Conservation (phyloP, 176 grass and related monocot genomes). For the Hsuehochloa calcarea region DNA sequence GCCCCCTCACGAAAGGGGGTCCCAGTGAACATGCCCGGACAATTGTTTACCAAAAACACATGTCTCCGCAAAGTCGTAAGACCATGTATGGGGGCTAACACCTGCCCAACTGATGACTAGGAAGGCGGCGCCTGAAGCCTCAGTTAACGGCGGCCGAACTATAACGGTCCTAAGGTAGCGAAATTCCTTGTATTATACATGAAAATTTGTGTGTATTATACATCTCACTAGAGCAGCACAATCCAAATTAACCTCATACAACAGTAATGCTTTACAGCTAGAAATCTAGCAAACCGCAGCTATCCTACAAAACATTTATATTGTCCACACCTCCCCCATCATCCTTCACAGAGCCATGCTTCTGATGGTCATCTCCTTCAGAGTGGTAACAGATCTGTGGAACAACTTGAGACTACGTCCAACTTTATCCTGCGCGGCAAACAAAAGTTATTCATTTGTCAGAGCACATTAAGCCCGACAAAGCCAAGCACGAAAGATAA, state of each 20-base stretch:
- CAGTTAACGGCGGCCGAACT: neutral
- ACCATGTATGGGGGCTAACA: neutral
- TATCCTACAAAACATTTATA: conserved; percentile 28
- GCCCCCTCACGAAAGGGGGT: neutral
- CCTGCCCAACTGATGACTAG: too few species aligned
- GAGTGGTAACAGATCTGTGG: conserved; percentile 65
- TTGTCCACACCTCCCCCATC: neutral
- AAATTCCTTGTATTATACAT: neutral
- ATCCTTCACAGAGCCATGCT: conserved; percentile 55
- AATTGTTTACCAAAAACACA: neutral
- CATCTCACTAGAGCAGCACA: neutral
- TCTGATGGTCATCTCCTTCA: conserved; percentile 82
- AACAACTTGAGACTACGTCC: conserved; percentile 78
- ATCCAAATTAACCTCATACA: conserved; percentile 5
- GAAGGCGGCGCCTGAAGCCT: too few species aligned
- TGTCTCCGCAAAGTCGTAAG: neutral
- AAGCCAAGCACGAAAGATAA: neutral
- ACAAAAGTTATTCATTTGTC: neutral
- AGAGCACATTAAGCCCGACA: neutral
- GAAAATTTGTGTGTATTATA: conserved; percentile 6
- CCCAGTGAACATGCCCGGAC: neutral
- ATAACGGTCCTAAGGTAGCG: too few species aligned
- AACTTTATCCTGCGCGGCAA: conserved; percentile 73
- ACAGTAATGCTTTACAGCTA: conserved; percentile 31
- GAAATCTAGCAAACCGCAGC: neutral